These are phyloP conservation scores for Ustilago shanxiensis DNA, from an alignment of 1,284 basidiomycete genomes.

Conservation along the genomic window DNA sequence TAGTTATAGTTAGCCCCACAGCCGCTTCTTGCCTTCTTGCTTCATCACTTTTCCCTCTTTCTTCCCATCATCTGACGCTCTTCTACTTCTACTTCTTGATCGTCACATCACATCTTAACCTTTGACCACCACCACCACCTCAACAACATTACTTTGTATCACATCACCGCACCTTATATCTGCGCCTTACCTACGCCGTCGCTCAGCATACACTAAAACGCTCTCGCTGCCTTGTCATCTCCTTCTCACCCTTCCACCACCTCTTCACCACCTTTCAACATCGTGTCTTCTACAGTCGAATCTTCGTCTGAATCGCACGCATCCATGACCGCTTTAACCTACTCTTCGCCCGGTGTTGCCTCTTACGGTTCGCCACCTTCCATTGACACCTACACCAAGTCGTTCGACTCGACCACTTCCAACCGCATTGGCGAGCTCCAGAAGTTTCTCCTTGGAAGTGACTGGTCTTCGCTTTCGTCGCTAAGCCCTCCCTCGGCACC, in stretches of 20 bases:
- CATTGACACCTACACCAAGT: conserved; percentile 27
- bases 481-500: conserved; percentile 28
- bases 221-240: neutral
- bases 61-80: conserved; percentile 9
- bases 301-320: conserved; percentile 21
- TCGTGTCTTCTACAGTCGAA: conserved; percentile 17
- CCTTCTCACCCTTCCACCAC: conserved; percentile 9
- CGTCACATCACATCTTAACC: conserved; percentile 4
- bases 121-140: conserved; percentile 24
- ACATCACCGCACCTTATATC: neutral
- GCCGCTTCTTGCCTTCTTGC: neutral
- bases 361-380: conserved; percentile 28
- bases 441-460: conserved; percentile 42
- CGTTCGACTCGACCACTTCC: conserved; percentile 14
- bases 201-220: neutral
- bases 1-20: conserved; percentile 19
- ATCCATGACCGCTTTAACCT: conserved; percentile 31
- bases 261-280: conserved; percentile 4
- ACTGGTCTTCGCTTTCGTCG: conserved; percentile 47
- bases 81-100: neutral
- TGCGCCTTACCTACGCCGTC: conserved; percentile 15
- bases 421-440: conserved; percentile 42
- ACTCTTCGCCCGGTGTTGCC: conserved; percentile 16
- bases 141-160: neutral
- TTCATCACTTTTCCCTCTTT: neutral